Base-by-base conservation (phyloP, 257 asterid genomes). In the Petunia secreta region DNA sequence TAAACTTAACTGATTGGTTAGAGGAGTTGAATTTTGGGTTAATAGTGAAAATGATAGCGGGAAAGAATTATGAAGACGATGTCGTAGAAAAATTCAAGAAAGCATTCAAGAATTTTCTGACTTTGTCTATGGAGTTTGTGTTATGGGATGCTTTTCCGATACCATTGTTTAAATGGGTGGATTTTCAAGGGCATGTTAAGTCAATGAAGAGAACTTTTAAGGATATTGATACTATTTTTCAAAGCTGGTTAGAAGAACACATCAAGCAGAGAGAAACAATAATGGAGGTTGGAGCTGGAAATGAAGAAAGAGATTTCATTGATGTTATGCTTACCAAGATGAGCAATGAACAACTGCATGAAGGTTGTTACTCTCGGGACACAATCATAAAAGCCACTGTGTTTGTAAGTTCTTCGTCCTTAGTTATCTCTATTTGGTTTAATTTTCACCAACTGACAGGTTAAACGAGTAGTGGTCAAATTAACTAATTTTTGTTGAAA, bases 241-340 rank as follows among this genome's bases (percentile, higher is more conserved):
- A 80, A 41, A 63, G 15, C 1, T 80, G 87, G 89, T 38, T 86
- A 16, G 82, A 80, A 0, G 67, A 63, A 4, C 87, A 65, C 34
- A 78, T 55, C 16, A 85, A 78, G 54, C 40, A 1, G 57, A 44
- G 67, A 53, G 13, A 52, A n/a, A 48, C 1, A 8, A 14, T 41
- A 67, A 44, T 9, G 2, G 7, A 58, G 6, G n/a, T 3, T 6
- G 40, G 37, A 2, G 36, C 37, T 67, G 75, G 8, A 8, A 82
- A 81, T 13, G 86, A 76, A 13, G 86, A 76, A 13, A 39, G 10
- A 0, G 82, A 79, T 57, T 84, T 84, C 43, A 84, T 86, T 75
- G 73, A 16, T 0, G 85, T 79, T 48, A 79, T 83, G 82, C 65
- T 75, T 7, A 36, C 79, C 6, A 58, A 52, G 52, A 75, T 75